Conservation (phyloP, 225 moss, liverwort and hornwort genomes). For the Pleurozium schreberi region DNA sequence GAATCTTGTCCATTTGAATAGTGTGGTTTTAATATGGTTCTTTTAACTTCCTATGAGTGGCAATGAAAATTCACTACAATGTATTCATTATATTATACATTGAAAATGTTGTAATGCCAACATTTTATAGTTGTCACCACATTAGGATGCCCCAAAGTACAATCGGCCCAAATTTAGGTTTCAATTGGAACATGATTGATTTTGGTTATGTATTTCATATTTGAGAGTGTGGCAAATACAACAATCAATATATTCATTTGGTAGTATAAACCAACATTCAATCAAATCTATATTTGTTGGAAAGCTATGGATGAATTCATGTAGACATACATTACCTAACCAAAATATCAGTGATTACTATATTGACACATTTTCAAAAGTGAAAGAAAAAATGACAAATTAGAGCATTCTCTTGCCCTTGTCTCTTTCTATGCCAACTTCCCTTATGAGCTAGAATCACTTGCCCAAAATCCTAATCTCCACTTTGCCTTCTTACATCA, state of each 20-base stretch:
- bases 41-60: neutral
- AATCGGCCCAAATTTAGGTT: neutral
- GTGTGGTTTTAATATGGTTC: neutral
- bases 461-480: accelerated
- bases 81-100: too few relatives aligned
- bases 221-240: neutral
- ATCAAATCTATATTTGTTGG: neutral
- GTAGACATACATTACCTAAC: accelerated
- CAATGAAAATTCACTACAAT: neutral
- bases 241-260: neutral
- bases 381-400: neutral
- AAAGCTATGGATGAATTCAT: neutral
- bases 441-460: accelerated
- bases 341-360: neutral
- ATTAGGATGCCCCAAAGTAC: neutral
- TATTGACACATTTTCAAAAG: neutral
- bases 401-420: accelerated
- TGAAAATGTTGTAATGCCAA: neutral
- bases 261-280: neutral
- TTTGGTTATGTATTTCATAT: neutral
- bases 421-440: accelerated
- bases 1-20: neutral
- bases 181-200: neutral
- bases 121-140: accelerated
- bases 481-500: accelerated